These are phyloP conservation scores for Verticillium klebahnii DNA, from an alignment of 2,329 filamentous ascomycete species.

Conservation along the genomic window DNA sequence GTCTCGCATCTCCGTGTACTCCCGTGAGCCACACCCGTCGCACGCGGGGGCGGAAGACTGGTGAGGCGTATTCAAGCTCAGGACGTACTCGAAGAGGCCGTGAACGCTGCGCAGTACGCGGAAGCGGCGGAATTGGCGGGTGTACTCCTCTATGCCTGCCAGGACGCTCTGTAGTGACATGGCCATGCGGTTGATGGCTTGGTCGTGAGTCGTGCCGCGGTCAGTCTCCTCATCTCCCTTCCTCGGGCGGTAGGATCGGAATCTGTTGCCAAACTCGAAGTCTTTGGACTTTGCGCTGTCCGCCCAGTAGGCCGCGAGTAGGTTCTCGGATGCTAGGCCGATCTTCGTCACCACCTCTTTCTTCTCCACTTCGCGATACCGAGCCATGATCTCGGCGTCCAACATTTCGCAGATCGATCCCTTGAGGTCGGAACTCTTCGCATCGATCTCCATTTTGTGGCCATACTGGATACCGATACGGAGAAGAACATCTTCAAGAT, in stretches of 20 bases:
- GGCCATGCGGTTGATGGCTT: conserved; percentile 14
- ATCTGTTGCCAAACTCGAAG: conserved; percentile 15
- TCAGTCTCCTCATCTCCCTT: conserved; percentile 7
- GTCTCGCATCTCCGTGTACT: neutral
- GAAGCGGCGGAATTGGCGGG: neutral
- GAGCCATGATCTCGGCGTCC: neutral
- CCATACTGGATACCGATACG: neutral
- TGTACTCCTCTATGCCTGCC: neutral
- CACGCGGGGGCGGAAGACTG: neutral
- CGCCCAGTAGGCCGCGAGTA: neutral
- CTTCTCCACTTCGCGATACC: neutral
- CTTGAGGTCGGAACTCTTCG: neutral
- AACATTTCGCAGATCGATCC: neutral
- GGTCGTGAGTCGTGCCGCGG: conserved; percentile 14
- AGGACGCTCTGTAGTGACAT: conserved; percentile 13
- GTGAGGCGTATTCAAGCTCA: neutral
- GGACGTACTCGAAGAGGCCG: neutral
- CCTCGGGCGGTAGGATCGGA: conserved; percentile 9
- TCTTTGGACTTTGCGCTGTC: neutral
- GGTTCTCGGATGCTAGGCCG: neutral
- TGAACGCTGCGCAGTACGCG: neutral
- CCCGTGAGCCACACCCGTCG: conserved; percentile 4
- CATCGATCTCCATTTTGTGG: neutral
- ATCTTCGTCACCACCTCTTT: neutral
- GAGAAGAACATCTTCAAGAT: neutral